A percentile compares a stretch with the other conserved stretches of the same genome.
These are phyloP conservation scores for Trifolium dubium DNA, from an alignment of 306 rosid species.

Conservation along the genomic window DNA sequence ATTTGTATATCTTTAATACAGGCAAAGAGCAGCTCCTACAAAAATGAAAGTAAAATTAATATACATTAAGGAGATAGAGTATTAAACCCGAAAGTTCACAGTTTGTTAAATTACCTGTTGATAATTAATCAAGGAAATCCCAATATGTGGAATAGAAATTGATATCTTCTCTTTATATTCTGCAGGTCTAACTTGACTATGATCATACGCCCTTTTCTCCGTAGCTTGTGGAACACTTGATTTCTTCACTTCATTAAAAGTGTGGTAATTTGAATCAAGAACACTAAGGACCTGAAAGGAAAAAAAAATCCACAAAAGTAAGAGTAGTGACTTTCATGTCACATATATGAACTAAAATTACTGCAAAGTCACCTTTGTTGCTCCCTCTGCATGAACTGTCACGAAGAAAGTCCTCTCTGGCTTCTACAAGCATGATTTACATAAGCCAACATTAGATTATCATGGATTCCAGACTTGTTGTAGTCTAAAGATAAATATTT, in stretches of 20 bases:
- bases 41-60: constrained; percentile 39
- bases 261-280: constrained; percentile 80
- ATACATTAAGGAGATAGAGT: constrained; percentile 30
- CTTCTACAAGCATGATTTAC: constrained; percentile 63
- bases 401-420: constrained; percentile 79
- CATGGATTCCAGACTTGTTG: constrained; percentile 27
- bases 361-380: constrained; percentile 73
- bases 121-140: constrained; percentile 76
- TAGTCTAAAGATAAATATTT: neutral
- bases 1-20: constrained; percentile 67
- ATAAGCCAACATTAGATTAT: constrained; percentile 40
- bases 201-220: constrained; percentile 59
- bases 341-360: constrained; percentile 32
- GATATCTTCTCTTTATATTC: constrained; percentile 77
- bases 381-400: constrained; percentile 91
- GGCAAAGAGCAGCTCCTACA: constrained; percentile 84
- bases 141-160: constrained; percentile 67
- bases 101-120: constrained; percentile 66
- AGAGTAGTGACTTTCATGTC: constrained; percentile 7
- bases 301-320: constrained; percentile 14
- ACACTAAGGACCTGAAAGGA: constrained; percentile 73
- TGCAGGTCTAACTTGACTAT: constrained; percentile 57
- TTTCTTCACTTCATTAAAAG: constrained; percentile 53
- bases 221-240: constrained; percentile 46
- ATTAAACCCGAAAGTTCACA: constrained; percentile 15